A percentile compares a stretch with the other conserved stretches of the same genome.
Conservation (phyloP, 1,284 basidiomycete genomes). For the Trichosporon inkin region DNA sequence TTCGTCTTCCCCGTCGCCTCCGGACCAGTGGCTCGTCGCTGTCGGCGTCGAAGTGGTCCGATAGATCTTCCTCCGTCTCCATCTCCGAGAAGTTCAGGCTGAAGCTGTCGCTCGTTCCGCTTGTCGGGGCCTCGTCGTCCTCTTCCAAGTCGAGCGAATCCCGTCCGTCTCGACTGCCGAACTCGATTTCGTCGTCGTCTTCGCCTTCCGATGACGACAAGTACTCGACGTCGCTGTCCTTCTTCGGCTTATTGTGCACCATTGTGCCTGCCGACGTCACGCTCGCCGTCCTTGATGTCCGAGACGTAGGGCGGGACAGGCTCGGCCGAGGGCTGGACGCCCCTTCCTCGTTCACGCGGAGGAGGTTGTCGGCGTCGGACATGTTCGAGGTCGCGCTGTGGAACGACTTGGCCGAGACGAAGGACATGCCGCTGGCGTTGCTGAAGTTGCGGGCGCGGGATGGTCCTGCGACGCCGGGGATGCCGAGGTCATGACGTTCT, state of each 20-base stretch:
- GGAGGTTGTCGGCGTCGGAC: constrained; percentile 63
- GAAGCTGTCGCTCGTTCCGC: constrained; percentile 2
- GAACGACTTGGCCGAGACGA: not conserved
- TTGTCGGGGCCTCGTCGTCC: constrained; percentile 12
- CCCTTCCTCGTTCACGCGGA: constrained; percentile 55
- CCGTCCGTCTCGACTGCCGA: not conserved
- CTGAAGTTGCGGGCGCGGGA: constrained; percentile 1
- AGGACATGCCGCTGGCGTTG: constrained; percentile 5
- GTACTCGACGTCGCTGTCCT: constrained; percentile 1
- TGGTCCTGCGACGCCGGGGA: not conserved
- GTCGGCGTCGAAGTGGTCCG: constrained; percentile 8
- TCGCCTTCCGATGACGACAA: not conserved
- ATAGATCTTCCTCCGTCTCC: constrained; percentile 9
- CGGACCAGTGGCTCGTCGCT: constrained; percentile 18
- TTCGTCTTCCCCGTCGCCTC: constrained; percentile 10
- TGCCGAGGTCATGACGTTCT: not conserved
- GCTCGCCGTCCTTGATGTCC: not conserved
- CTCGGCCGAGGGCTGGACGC: not conserved
- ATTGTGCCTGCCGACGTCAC: not conserved
- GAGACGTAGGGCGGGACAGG: not conserved
- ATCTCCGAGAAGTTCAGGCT: constrained; percentile 8
- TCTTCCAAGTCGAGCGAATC: constrained; percentile 11
- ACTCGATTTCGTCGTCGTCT: constrained; percentile 6
- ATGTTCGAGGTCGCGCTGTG: constrained; percentile 56
- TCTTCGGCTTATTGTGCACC: constrained; percentile 4